A percentile compares a stretch with the other conserved stretches of the same genome.
phyloP scores from a whole-genome alignment of 1,284 basidiomycete species.

The Malassezia sympodialis region DNA sequence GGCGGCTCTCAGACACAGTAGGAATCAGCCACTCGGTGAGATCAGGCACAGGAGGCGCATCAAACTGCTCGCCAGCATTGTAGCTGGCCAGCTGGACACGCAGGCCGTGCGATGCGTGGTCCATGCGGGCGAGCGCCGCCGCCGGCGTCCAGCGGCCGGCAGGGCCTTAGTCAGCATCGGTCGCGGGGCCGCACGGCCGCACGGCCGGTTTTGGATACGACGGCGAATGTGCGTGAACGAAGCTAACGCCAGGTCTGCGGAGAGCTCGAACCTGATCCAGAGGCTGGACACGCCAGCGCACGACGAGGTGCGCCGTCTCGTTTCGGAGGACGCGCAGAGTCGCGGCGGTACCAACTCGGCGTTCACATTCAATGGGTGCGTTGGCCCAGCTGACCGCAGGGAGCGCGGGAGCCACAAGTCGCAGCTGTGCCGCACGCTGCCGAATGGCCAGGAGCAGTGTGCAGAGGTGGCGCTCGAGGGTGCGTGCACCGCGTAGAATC shows the following conservation, averaged over 20 bases:
- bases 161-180: neutral
- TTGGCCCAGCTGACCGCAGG: neutral
- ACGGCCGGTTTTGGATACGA: neutral
- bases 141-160: neutral
- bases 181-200: neutral
- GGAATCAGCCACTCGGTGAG: slow-evolving; percentile 45
- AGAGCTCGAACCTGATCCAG: slow-evolving; percentile 13
- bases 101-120: slow-evolving; percentile 15
- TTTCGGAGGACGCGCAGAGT: slow-evolving; percentile 10
- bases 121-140: neutral
- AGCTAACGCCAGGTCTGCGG: slow-evolving; percentile 12
- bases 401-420: slow-evolving; percentile 9
- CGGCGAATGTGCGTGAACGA: slow-evolving; percentile 6
- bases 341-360: slow-evolving; percentile 4
- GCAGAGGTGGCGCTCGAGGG: slow-evolving; percentile 10
- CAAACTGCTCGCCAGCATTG: slow-evolving; percentile 70
- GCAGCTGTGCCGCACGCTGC: slow-evolving; percentile 15
- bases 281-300: slow-evolving; percentile 13
- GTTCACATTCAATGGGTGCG: slow-evolving; percentile 16
- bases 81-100: slow-evolving; percentile 72
- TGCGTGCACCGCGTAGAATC: neutral
- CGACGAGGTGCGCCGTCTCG: slow-evolving; percentile 14
- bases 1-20: slow-evolving; percentile 29
- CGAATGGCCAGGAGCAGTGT: slow-evolving; percentile 14
- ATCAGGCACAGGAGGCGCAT: slow-evolving; percentile 47